Conservation (phyloP, 441 rosid species). For the Geranium incanum region DNA sequence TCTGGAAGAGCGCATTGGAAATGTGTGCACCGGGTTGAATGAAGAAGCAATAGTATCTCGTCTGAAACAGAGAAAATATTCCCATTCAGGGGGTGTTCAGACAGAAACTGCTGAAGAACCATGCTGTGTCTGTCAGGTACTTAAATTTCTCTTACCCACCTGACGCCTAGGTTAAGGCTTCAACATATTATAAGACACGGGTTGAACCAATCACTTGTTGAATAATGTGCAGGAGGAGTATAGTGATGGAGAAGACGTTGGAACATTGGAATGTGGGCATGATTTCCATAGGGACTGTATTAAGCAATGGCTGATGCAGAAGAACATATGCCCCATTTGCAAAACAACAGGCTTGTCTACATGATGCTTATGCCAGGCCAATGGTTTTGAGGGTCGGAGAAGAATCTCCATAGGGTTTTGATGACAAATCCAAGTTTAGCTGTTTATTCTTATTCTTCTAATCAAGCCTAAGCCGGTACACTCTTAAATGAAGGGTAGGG, state of each 20-base stretch:
- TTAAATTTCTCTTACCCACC: neutral
- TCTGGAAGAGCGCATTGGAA: conserved; percentile 83
- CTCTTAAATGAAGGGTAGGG: no score
- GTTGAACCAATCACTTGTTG: neutral
- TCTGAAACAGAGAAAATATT: conserved; percentile 41
- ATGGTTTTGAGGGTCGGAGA: no score
- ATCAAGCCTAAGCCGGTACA: no score
- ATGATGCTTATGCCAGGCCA: conserved; percentile 6
- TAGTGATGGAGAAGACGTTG: conserved; percentile 54
- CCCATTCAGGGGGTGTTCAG: conserved; percentile 13
- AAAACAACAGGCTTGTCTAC: conserved; percentile 41
- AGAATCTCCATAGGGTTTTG: no score
- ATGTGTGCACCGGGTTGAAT: conserved; percentile 72
- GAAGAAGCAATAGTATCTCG: conserved; percentile 47
- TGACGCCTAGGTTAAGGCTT: neutral
- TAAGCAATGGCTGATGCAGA: conserved; percentile 60
- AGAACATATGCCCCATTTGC: conserved; percentile 67
- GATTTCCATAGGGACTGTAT: conserved; percentile 60
- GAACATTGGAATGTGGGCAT: conserved; percentile 70
- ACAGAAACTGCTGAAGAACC: conserved; percentile 51
- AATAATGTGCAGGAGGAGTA: conserved; percentile 59
- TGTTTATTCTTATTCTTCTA: no score
- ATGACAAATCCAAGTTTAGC: no score
- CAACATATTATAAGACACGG: no score
- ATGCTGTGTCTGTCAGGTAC: conserved; percentile 82